Evolutionary conservation across 1,139 yeast genomes (phyloP), one percentile per base, ranked within the genome.

Genomic region (Pneumocystis murina): DNA sequence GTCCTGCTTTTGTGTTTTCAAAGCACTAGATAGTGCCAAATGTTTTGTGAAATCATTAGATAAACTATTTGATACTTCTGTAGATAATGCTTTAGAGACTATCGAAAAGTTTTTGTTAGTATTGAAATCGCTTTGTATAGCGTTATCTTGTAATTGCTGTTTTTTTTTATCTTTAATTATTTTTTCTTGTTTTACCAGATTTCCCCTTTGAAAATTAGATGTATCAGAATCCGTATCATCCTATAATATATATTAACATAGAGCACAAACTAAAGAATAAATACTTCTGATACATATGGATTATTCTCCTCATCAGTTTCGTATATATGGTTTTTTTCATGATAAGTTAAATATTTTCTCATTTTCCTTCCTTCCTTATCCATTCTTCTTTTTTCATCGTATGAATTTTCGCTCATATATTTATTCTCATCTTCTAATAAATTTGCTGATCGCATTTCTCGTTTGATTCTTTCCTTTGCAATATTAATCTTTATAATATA

Each of bases 281-380:
- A 48, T 54, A 41, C 30, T 14, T 63, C 33, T 33, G 68, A 66
- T 16, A 61, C 67, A 40, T 66, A 65, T 16, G 67, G 67, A 41
- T 89, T 88, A 58, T 85, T 90, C 63, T 89, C 95, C 68, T 87
- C 95, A 69, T 90, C 96, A 63, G 92, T 84, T 65, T 92, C 97
- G 74, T 92, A 92, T 66, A 87, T 86, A 55, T 90, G 95, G 69
- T 85, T 86, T 75, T 90, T 85, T 73, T 92, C 98, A 61, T 94
- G 83, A 69, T 89, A 86, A 68, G 87, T 84, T 71, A 92, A 79
- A 2, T 92, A 91, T 73, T 87, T 87, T 70, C 90, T 83, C 68
- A 92, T 81, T 71, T 86, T 86, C 71, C 85, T 85, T 67, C 97
- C 97, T 73, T 89, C 96, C 72, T 88, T 90, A 74, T 91, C 96